Percentiles rank a stretch among this genome's conserved stretches.
Conservation (phyloP, 2,329 filamentous ascomycete species). For the Beauveria scarabaeidicola region DNA sequence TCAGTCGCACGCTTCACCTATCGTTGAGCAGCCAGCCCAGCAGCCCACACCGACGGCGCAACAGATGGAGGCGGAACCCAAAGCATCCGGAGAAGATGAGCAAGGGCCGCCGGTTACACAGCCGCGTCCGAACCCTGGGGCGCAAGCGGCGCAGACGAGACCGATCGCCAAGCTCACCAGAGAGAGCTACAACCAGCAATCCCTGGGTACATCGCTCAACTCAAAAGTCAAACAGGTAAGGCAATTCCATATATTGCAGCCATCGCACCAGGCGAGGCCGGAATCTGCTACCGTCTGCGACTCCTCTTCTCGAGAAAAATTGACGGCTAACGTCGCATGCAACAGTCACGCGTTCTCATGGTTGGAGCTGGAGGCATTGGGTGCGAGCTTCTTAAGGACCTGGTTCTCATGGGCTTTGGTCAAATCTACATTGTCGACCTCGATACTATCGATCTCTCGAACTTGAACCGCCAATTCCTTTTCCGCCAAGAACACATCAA, state of each 20-base stretch:
- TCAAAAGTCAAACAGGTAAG: constrained; percentile 60
- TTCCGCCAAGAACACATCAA: constrained; percentile 97
- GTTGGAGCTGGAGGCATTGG: constrained; percentile 96
- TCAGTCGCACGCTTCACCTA: constrained; percentile 8
- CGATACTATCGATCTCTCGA: constrained; percentile 96
- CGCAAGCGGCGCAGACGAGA: constrained; percentile 16
- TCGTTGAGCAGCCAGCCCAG: constrained; percentile 14
- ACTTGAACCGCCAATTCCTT: constrained; percentile 94
- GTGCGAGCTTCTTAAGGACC: constrained; percentile 94
- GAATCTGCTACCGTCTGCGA: neutral
- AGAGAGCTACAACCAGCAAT: constrained; percentile 53
- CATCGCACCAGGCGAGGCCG: neutral
- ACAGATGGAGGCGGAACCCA: neutral
- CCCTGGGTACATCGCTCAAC: constrained; percentile 58
- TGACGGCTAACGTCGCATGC: neutral
- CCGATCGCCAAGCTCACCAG: constrained; percentile 28
- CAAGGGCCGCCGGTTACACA: neutral
- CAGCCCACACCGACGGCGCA: neutral
- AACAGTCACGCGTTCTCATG: constrained; percentile 76
- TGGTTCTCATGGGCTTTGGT: constrained; percentile 84
- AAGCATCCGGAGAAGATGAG: neutral
- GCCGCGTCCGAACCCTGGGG: constrained; percentile 8
- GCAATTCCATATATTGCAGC: neutral
- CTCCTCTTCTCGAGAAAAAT: neutral
- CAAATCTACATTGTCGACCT: constrained; percentile 94